Base-by-base conservation (phyloP, 2,329 filamentous ascomycete genomes). In the Penicillium sp. region DNA sequence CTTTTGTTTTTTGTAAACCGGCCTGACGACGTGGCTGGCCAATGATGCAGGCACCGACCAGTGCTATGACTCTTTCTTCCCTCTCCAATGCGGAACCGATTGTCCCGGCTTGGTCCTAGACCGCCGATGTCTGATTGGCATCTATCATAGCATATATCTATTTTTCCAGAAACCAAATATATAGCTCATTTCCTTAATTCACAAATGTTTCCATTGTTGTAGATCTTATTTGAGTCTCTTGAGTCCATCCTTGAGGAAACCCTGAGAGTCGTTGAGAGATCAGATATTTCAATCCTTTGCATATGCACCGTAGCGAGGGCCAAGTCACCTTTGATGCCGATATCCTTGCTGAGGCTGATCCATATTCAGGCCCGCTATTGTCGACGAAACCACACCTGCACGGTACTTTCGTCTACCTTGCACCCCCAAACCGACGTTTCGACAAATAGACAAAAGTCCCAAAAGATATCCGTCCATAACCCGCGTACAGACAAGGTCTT, bases 31-130 rank as follows among this genome's bases (percentile, higher is more conserved):
- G 47, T 52, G 48, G 45, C 52, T 60, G 49, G 54, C 53, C 57
- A 53, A 61, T 58, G 46, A 58, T 53, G 55, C 60, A 57, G 59
- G 55, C 57, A 57, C 54, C 53, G 34, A 44, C 47, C 39, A 48
- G 56, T 26, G 12, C 26, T 13, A 42, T 50, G 44, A 18, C 49
- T 48, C 34, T 46, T 26, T 41, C 18, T 45, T 46, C 31, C 6
- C 24, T 21, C 28, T 31, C 7, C 31, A 18, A 56, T 6, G 18
- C 15, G 42, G 42, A 33, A 24, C 41, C 39, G 45, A 31, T 46
- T 38, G 33, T 28, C 28, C 55, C 21, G 24, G 44, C 13, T 18
- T 18, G 34, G 43, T 31, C 48, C 18, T 33, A 18, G 42, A 26
- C 29, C 29, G n/a, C 24, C 13, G 29, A n/a, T 12, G 33, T 28